Conservation (phyloP, 2,329 filamentous ascomycete species). For the Sporothrix brasiliensis region DNA sequence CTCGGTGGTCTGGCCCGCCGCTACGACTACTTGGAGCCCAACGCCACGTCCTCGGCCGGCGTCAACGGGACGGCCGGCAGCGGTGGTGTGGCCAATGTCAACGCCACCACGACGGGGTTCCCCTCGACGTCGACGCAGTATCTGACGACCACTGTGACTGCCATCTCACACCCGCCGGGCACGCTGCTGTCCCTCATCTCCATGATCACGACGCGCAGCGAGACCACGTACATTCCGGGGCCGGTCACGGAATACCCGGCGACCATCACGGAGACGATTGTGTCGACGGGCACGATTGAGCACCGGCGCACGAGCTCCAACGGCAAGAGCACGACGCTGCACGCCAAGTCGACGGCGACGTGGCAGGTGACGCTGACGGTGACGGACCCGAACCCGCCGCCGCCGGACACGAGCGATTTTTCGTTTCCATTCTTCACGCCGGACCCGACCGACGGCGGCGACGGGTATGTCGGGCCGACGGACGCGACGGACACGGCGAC, state of each 20-base stretch:
- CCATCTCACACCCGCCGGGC: constrained; percentile 30
- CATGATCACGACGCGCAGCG: constrained; percentile 31
- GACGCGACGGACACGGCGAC: neutral
- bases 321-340: constrained; percentile 30
- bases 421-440: constrained; percentile 27
- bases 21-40: constrained; percentile 17
- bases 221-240: constrained; percentile 31
- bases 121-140: constrained; percentile 21
- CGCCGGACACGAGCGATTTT: constrained; percentile 26
- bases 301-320: constrained; percentile 29
- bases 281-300: constrained; percentile 31
- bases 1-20: neutral
- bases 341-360: constrained; percentile 27
- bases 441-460: constrained; percentile 8
- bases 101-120: constrained; percentile 27
- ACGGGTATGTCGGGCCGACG: neutral
- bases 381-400: constrained; percentile 32
- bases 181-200: constrained; percentile 27
- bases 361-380: constrained; percentile 30
- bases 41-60: neutral
- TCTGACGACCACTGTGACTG: constrained; percentile 29
- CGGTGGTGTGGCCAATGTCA: neutral
- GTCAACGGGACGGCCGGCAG: constrained; percentile 17
- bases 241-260: constrained; percentile 31
- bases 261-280: constrained; percentile 26